Evolutionary conservation across 2,329 filamentous ascomycete genomes (phyloP).

Genomic region (Microdochium paspali): DNA sequence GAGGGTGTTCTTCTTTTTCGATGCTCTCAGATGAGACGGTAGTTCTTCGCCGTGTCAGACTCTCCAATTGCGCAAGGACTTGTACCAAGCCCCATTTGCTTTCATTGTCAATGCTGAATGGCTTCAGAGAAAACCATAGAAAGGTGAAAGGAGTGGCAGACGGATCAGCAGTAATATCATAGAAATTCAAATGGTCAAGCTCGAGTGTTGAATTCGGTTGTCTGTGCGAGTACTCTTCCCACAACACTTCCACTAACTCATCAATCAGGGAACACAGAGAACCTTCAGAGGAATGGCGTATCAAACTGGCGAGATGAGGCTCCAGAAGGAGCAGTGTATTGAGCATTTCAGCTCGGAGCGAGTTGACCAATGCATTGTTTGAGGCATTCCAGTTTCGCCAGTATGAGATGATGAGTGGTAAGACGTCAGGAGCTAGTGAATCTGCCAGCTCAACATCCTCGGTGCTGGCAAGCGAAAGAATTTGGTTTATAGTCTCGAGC

Average conservation of each 20-base stretch:
- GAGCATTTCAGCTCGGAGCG: slow-evolving; percentile 69
- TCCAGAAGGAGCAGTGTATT: slow-evolving; percentile 59
- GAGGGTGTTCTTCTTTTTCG: slow-evolving; percentile 31
- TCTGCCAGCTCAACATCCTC: slow-evolving; percentile 59
- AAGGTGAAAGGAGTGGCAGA: slow-evolving; percentile 35
- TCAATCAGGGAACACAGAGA: slow-evolving; percentile 41
- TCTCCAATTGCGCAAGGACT: slow-evolving; percentile 48
- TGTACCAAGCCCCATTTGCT: slow-evolving; percentile 52
- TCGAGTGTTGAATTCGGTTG: slow-evolving; percentile 64
- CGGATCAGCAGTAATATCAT: slow-evolving; percentile 25
- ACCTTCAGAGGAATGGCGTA: slow-evolving; percentile 29
- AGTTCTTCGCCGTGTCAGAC: slow-evolving; percentile 24
- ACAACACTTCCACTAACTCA: slow-evolving; percentile 61
- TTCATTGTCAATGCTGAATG: slow-evolving; percentile 44
- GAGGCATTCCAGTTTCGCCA: slow-evolving; percentile 66
- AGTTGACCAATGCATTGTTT: slow-evolving; percentile 48
- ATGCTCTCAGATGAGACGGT: slow-evolving; percentile 10
- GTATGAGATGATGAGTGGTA: slow-evolving; percentile 65
- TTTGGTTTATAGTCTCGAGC: too few species aligned
- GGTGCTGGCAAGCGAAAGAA: slow-evolving; percentile 56
- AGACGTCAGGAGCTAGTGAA: slow-evolving; percentile 46
- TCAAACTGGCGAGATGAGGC: slow-evolving; percentile 51
- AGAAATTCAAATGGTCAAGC: slow-evolving; percentile 64
- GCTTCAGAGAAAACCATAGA: slow-evolving; percentile 41
- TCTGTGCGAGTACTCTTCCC: slow-evolving; percentile 67